A percentile compares a stretch with the other conserved stretches of the same genome.
These are phyloP conservation scores for Aphanomyces stellatus DNA, from an alignment of 352 stramenopile species.

Conservation along the genomic window DNA sequence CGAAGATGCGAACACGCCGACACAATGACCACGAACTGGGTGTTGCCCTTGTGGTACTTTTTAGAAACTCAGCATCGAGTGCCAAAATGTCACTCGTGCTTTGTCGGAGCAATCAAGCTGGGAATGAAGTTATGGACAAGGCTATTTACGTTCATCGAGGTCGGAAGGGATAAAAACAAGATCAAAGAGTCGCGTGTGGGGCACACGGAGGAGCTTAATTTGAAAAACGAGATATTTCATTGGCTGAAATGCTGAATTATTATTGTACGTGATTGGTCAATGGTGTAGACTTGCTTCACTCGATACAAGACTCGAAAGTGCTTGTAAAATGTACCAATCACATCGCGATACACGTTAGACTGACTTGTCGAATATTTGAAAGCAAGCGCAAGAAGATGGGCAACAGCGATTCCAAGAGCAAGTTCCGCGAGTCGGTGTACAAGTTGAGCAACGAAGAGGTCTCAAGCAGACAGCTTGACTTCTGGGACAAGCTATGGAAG, in stretches of 20 bases:
- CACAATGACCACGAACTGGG: no score
- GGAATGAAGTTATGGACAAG: no score
- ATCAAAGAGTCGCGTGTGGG: no score
- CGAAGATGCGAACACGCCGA: no score
- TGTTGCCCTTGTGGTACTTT: no score
- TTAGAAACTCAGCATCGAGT: no score
- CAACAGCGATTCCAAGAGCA: constrained; percentile 87
- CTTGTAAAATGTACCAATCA: constrained; percentile 1
- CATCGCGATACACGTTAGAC: background rate
- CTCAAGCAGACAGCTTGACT: constrained; percentile 79
- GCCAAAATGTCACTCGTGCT: no score
- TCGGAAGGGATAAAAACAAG: no score
- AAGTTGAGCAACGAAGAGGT: constrained; percentile 87
- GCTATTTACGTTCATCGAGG: no score
- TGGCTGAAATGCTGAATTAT: background rate
- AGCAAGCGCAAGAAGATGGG: constrained; percentile 37
- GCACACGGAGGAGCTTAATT: no score
- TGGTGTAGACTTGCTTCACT: background rate
- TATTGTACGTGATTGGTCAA: background rate
- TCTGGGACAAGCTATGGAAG: constrained; percentile 86
- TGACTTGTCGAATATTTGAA: background rate
- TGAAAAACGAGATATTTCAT: no score
- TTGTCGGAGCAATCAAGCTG: no score
- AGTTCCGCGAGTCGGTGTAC: constrained; percentile 87
- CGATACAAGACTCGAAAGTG: background rate